Conservation (phyloP, 2,329 filamentous ascomycete genomes). For the Trichoderma endophyticum region DNA sequence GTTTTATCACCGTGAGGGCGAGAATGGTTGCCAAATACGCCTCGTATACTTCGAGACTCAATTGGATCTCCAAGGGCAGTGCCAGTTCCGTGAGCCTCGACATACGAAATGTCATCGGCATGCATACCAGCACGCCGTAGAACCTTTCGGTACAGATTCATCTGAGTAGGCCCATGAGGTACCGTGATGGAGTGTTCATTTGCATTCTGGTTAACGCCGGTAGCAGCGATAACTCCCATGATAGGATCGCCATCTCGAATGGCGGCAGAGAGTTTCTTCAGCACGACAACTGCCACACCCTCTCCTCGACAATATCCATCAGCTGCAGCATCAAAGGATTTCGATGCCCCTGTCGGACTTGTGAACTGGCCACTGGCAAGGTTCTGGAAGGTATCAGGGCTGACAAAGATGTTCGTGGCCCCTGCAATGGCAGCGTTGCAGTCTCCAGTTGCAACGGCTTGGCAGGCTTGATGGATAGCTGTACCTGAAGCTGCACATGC, state of each 20-base stretch:
- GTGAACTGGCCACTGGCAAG: conserved; percentile 28
- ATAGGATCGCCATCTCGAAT: not conserved
- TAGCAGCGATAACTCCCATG: not conserved
- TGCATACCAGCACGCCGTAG: not conserved
- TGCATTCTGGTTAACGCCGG: not conserved
- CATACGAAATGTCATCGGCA: not conserved
- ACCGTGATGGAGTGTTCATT: not conserved
- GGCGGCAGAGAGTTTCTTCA: conserved; percentile 41
- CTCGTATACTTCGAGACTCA: not conserved
- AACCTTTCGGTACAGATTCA: not conserved
- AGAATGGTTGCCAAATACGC: not conserved
- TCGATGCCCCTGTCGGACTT: conserved; percentile 31
- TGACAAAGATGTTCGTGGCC: conserved; percentile 38
- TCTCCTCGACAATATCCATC: conserved; percentile 55
- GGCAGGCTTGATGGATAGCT: conserved; percentile 35
- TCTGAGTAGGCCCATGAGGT: not conserved
- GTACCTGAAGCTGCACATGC: conserved; percentile 38
- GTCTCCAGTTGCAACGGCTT: conserved; percentile 31
- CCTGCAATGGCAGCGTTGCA: conserved; percentile 36
- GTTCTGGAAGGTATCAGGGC: conserved; percentile 26
- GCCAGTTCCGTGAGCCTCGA: not conserved
- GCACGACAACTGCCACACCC: conserved; percentile 40
- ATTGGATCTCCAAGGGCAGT: not conserved
- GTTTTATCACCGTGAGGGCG: not conserved
- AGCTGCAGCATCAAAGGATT: conserved; percentile 35